These are phyloP conservation scores for Dactylellina cionopaga DNA, from an alignment of 2,329 filamentous ascomycete species.

Conservation along the genomic window DNA sequence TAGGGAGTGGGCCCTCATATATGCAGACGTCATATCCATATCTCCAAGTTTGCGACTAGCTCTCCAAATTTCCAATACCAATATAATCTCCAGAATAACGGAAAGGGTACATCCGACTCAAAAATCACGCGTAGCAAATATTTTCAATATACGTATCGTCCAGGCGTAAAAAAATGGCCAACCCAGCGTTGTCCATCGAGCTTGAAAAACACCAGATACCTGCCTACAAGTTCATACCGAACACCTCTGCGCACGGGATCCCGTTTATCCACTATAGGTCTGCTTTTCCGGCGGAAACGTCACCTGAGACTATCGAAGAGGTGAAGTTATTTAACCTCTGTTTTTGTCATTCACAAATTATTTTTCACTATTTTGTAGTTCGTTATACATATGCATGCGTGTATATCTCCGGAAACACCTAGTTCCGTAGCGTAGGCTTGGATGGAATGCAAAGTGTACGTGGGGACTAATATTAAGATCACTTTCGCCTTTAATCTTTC, in stretches of 20 bases:
- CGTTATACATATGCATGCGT: too few species aligned
- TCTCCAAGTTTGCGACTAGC: not conserved
- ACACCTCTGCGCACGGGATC: constrained; percentile 72
- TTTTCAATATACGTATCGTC: not conserved
- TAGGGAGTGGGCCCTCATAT: not conserved
- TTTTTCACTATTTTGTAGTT: not conserved
- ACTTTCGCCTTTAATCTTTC: not conserved
- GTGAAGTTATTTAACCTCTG: not conserved
- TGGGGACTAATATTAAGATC: too few species aligned
- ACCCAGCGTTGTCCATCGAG: constrained; percentile 65
- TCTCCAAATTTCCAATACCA: too few species aligned
- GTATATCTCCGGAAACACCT: too few species aligned
- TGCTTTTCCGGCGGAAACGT: constrained; percentile 64
- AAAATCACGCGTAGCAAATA: too few species aligned
- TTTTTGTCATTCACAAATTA: not conserved
- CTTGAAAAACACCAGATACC: constrained; percentile 71
- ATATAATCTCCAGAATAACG: too few species aligned
- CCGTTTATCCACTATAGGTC: constrained; percentile 74
- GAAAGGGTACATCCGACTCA: too few species aligned
- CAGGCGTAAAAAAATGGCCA: constrained; percentile 55
- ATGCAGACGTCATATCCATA: not conserved
- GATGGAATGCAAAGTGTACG: too few species aligned
- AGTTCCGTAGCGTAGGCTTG: too few species aligned
- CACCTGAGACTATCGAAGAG: constrained; percentile 4
- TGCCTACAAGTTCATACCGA: constrained; percentile 68